These are phyloP conservation scores for Trichoderma erinaceum DNA, from an alignment of 495 filamentous ascomycete genomes.

Conservation along the genomic window DNA sequence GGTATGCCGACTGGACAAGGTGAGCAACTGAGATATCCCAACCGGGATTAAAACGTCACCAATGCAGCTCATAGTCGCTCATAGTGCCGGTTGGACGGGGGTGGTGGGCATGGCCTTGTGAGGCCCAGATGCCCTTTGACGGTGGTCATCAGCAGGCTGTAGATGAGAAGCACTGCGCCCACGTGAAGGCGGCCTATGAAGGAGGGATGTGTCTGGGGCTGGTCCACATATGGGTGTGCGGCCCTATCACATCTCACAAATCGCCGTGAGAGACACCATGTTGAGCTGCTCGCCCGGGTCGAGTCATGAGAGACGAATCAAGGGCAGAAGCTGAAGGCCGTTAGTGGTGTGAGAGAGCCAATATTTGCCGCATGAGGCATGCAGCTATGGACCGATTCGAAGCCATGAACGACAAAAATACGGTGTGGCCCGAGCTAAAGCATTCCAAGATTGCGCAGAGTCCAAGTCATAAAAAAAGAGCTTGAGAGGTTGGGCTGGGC, in stretches of 20 bases:
- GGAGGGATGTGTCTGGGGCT: neutral
- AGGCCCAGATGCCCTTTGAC: neutral
- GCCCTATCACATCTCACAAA: neutral
- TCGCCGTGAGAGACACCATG: neutral
- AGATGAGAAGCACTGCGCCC: conserved; percentile 8
- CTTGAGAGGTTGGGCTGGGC: too few species aligned
- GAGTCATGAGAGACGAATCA: neutral
- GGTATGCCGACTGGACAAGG: conserved; percentile 5
- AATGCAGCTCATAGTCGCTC: neutral
- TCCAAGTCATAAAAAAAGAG: too few species aligned
- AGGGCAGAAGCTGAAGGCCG: neutral
- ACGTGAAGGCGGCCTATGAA: conserved; percentile 14
- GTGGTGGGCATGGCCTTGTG: neutral
- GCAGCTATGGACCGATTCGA: too few species aligned
- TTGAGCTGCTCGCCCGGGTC: neutral
- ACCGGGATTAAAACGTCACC: neutral
- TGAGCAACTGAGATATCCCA: neutral
- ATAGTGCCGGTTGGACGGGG: neutral
- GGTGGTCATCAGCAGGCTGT: conserved; percentile 11
- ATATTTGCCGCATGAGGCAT: neutral
- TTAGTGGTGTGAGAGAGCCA: neutral
- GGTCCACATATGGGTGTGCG: neutral
- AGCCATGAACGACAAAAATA: too few species aligned
- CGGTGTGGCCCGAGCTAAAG: too few species aligned
- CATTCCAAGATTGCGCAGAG: too few species aligned